phyloP scores from a whole-genome alignment of 2,329 filamentous ascomycete genomes.

The Colletotrichum liaoningense region DNA sequence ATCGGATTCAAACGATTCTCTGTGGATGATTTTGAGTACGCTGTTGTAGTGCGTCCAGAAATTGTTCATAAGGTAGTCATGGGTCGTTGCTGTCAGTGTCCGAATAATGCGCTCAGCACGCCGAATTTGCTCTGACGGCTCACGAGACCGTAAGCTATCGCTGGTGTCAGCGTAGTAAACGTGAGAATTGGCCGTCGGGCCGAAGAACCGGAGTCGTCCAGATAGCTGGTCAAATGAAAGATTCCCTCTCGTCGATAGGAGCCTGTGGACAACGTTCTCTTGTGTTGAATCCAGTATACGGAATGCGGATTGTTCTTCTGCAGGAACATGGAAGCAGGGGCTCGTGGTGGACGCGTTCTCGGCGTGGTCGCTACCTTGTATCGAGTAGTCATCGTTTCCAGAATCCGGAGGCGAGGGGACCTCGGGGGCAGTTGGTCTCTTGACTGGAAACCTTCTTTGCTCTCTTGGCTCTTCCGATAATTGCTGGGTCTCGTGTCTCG shows the following conservation, averaged over 20 bases:
- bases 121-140: slow-evolving; percentile 55
- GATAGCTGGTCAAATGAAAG: slow-evolving; percentile 63
- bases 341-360: slow-evolving; percentile 12
- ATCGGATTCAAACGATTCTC: slow-evolving; percentile 60
- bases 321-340: slow-evolving; percentile 38
- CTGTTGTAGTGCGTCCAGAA: slow-evolving; percentile 66
- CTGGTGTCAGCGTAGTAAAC: slow-evolving; percentile 55
- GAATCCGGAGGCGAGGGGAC: slow-evolving; percentile 47
- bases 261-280: slow-evolving; percentile 59
- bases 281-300: slow-evolving; percentile 53
- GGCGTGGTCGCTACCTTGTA: slow-evolving; percentile 41
- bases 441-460: slow-evolving; percentile 13
- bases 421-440: slow-evolving; percentile 37
- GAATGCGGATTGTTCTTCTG: slow-evolving; percentile 47
- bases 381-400: slow-evolving; percentile 45
- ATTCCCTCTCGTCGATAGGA: slow-evolving; percentile 61
- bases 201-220: slow-evolving; percentile 63
- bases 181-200: slow-evolving; percentile 64
- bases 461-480: slow-evolving; percentile 36
- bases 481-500: slow-evolving; percentile 50
- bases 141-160: slow-evolving; percentile 48
- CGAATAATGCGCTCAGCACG: slow-evolving; percentile 60
- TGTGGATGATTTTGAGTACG: slow-evolving; percentile 61
- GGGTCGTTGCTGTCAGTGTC: slow-evolving; percentile 56
- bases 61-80: slow-evolving; percentile 62